Evolutionary conservation across 495 filamentous ascomycete species (phyloP).

Genomic region (Tuber calosporum): DNA sequence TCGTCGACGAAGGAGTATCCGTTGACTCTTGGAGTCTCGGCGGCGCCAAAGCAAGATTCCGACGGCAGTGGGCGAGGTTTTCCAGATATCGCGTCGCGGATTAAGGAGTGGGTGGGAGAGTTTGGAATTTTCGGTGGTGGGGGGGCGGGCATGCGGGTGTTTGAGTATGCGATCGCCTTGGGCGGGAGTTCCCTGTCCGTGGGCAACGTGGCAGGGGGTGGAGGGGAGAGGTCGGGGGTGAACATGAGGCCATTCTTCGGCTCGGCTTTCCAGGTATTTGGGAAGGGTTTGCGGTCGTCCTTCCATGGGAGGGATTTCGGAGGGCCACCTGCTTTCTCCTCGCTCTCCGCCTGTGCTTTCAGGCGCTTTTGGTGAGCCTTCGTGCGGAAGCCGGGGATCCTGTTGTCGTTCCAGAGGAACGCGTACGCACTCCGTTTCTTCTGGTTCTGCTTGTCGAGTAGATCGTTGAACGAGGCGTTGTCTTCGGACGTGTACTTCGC

Average conservation of each 20-base stretch:
- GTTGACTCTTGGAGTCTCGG: constrained; percentile 78
- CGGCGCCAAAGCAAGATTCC: constrained; percentile 55
- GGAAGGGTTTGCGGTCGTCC: constrained; percentile 66
- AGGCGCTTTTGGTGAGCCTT: constrained; percentile 65
- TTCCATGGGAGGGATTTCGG: constrained; percentile 47
- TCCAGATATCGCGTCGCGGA: constrained; percentile 80
- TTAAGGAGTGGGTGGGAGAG: constrained; percentile 75
- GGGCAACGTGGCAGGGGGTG: constrained; percentile 8
- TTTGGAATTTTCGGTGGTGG: constrained; percentile 48
- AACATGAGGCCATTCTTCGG: constrained; percentile 90
- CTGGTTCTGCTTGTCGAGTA: constrained; percentile 84
- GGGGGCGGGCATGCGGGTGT: constrained; percentile 63
- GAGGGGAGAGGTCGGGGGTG: constrained; percentile 52
- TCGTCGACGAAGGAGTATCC: constrained; percentile 94
- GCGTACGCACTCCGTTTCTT: constrained; percentile 72
- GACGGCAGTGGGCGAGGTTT: constrained; percentile 57
- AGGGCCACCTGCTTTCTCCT: constrained; percentile 43
- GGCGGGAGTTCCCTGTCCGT: constrained; percentile 47
- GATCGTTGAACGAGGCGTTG: constrained; percentile 88
- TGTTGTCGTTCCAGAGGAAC: constrained; percentile 84
- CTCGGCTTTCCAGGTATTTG: constrained; percentile 64
- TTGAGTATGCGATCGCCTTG: constrained; percentile 70
- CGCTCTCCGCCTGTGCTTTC: constrained; percentile 33
- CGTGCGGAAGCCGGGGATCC: constrained; percentile 77
- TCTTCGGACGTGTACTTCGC: constrained; percentile 92